Base-by-base conservation (phyloP, 306 rosid species). In the Begonia loranthoides region DNA sequence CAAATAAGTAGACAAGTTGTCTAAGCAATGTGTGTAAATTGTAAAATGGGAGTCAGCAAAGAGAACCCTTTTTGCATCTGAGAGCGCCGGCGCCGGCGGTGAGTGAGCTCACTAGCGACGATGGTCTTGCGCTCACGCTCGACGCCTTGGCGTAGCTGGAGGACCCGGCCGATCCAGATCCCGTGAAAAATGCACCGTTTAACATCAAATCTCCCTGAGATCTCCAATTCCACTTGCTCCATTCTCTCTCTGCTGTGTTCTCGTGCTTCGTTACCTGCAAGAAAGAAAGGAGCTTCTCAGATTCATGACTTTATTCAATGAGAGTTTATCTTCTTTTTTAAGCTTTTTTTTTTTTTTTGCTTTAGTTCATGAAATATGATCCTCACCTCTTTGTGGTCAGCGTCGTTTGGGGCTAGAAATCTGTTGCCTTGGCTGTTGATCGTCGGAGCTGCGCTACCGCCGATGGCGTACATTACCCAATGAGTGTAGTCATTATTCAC, bases 181-280 rank as follows among this genome's bases (percentile, higher is more conserved):
- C 10, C 0, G 63, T 82, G 50, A 90, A 90, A 63, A 90, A 82
- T 0, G 97, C 95, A 53, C 97, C 97, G 17, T 90, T 90, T 69
- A 85, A 24, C 73, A 79, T n/a, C 60, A 82, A 61, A 58, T 90
- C 97, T 19, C 97, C 95, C 0, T 49, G 13, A 0, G 97, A 90
- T 28, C 94, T 80, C 97, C 95, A 90, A 61, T 85, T 90, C 97
- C 97, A 90, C 0, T 72, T 78, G 77, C 70, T 85, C 97, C 97
- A 90, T 51, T 64, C 9, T 4, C 75, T 80, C 48, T 62, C 52
- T 17, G 71, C 45, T 38, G 94, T 22, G 55, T 51, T 39, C 73
- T 85, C 97, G 8, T 74, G 64, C 60, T 82, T 90, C 0, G 95
- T 68, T 28, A 28, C 36, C 36, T 28, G 36, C 36, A 28, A 28